These are phyloP conservation scores for Asterophora lycoperdoides DNA, from an alignment of 768 basidiomycete genomes.

Conservation along the genomic window DNA sequence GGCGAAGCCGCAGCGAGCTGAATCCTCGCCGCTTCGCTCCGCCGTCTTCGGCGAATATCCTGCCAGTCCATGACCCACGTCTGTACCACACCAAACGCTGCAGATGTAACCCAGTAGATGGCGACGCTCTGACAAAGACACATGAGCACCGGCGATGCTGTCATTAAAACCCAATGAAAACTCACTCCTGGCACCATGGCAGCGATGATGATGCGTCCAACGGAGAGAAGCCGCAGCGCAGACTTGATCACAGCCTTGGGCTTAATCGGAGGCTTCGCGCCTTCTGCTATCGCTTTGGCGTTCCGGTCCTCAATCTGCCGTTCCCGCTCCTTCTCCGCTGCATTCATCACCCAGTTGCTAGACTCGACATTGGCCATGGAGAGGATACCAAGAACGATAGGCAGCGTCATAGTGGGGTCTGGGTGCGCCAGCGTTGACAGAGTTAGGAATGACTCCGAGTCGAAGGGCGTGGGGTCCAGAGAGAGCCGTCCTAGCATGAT, in stretches of 20 bases:
- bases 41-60: constrained; percentile 39
- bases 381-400: constrained; percentile 66
- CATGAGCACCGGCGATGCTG: background rate
- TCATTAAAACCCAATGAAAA: constrained; percentile 10
- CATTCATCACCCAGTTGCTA: constrained; percentile 65
- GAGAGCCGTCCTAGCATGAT: constrained; percentile 53
- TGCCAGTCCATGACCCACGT: constrained; percentile 71
- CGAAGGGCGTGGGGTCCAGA: constrained; percentile 59
- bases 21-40: constrained; percentile 7
- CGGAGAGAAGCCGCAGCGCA: constrained; percentile 50
- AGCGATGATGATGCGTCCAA: constrained; percentile 64
- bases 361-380: constrained; percentile 81
- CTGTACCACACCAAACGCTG: constrained; percentile 67
- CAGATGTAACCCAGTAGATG: constrained; percentile 77
- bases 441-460: constrained; percentile 74
- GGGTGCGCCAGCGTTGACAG: constrained; percentile 66
- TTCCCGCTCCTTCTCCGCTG: constrained; percentile 50
- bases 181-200: constrained; percentile 69
- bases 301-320: constrained; percentile 44
- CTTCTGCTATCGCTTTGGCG: constrained; percentile 41
- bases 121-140: constrained; percentile 50
- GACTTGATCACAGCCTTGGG: constrained; percentile 48
- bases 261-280: constrained; percentile 41
- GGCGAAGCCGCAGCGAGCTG: constrained; percentile 3
- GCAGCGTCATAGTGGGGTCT: constrained; percentile 66